A percentile compares a stretch with the other conserved stretches of the same genome.
Conservation (phyloP, 2,329 filamentous ascomycete genomes). For the Pseudogymnoascus sp. region DNA sequence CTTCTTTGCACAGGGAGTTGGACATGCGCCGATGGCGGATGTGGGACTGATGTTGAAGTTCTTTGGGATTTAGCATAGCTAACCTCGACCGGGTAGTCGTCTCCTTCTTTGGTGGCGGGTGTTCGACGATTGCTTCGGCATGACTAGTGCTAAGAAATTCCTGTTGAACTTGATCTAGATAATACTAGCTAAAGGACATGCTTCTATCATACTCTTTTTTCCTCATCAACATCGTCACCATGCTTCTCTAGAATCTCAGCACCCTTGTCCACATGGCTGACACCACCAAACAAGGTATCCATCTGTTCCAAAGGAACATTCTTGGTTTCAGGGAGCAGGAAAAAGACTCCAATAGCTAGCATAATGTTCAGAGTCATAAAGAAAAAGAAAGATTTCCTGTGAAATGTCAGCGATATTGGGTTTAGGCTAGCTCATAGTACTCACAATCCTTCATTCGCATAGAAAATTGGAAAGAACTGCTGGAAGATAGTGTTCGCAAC, state of each 20-base stretch:
- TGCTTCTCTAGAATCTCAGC: slow-evolving; percentile 18
- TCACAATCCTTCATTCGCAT: slow-evolving; percentile 42
- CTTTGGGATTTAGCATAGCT: neutral
- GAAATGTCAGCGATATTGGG: neutral
- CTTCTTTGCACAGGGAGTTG: slow-evolving; percentile 25
- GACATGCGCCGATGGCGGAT: slow-evolving; percentile 21
- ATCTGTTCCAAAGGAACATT: slow-evolving; percentile 46
- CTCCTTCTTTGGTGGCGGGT: neutral
- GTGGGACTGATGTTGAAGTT: neutral
- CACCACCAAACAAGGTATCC: slow-evolving; percentile 43
- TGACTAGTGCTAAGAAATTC: slow-evolving; percentile 10
- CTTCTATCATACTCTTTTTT: slow-evolving; percentile 1
- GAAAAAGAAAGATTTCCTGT: slow-evolving; percentile 35
- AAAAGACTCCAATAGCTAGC: slow-evolving; percentile 44
- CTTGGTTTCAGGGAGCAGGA: slow-evolving; percentile 48
- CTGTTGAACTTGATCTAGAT: slow-evolving; percentile 24
- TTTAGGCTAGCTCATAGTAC: slow-evolving; percentile 10
- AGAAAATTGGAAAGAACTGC: slow-evolving; percentile 63
- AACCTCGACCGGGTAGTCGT: neutral
- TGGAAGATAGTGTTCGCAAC: slow-evolving; percentile 60
- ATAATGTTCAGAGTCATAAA: slow-evolving; percentile 43
- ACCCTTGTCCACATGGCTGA: slow-evolving; percentile 26
- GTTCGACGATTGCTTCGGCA: slow-evolving; percentile 11
- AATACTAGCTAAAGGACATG: slow-evolving; percentile 8
- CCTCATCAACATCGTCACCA: slow-evolving; percentile 16